These are phyloP conservation scores for Lepraria neglecta DNA, from an alignment of 495 filamentous ascomycete genomes.

Conservation along the genomic window DNA sequence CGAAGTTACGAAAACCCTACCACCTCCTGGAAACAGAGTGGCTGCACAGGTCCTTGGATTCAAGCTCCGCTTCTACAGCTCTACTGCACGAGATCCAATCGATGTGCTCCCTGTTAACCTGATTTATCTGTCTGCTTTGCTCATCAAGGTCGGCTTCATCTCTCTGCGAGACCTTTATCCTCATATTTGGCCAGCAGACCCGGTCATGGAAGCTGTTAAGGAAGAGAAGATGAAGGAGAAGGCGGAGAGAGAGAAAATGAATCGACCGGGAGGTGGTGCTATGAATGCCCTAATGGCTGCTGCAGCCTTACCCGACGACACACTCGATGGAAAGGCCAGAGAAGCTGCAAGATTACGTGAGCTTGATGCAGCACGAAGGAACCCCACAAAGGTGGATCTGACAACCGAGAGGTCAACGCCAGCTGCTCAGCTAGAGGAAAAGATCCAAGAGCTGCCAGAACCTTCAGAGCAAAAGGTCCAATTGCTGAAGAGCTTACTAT, in stretches of 20 bases:
- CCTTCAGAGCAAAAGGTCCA: slow-evolving; percentile 85
- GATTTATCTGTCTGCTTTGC: slow-evolving; percentile 78
- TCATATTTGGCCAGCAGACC: slow-evolving; percentile 82
- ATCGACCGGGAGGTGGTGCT: slow-evolving; percentile 56
- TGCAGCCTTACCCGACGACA: slow-evolving; percentile 80
- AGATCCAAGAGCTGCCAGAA: slow-evolving; percentile 59
- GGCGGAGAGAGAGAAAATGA: slow-evolving; percentile 63
- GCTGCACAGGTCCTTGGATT: slow-evolving; percentile 95
- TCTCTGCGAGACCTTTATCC: slow-evolving; percentile 90
- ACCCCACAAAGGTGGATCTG: slow-evolving; percentile 45
- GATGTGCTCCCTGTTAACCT: slow-evolving; percentile 83
- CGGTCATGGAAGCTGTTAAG: slow-evolving; percentile 66
- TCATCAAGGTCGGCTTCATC: slow-evolving; percentile 97
- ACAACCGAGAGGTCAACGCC: slow-evolving; percentile 44
- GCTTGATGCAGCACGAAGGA: slow-evolving; percentile 33
- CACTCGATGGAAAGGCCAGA: slow-evolving; percentile 32
- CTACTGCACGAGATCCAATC: slow-evolving; percentile 58
- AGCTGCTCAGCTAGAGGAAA: slow-evolving; percentile 45
- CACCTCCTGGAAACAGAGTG: slow-evolving; percentile 77
- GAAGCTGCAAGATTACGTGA: slow-evolving; percentile 40
- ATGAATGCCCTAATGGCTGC: slow-evolving; percentile 87
- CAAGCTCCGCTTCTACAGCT: slow-evolving; percentile 90
- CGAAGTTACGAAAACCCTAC: slow-evolving; percentile 66
- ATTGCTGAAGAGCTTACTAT: slow-evolving; percentile 76
- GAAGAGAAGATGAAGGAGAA: slow-evolving; percentile 67